Evolutionary conservation across 1,284 basidiomycete species (phyloP), one percentile per base, ranked within the genome.

Genomic region (Leccinum solheimii): DNA sequence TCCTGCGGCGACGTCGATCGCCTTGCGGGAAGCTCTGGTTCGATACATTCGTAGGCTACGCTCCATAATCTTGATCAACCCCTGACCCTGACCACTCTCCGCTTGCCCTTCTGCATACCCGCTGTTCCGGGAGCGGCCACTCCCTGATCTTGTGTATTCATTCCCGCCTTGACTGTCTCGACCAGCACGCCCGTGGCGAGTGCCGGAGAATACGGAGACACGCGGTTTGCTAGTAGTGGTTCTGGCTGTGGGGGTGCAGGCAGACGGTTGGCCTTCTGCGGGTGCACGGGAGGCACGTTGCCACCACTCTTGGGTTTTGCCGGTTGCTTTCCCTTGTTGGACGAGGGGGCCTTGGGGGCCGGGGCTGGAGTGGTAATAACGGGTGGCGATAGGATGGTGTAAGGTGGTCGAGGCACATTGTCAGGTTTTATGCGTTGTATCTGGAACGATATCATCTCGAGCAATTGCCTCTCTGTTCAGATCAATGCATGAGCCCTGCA

Each of bases 61-160:
- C 32, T 51, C 38, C 30, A 27, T 26, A 10, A 30, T 38, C 49
- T 34, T 51, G 27, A 38, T 59, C 61, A 86, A 60, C 83, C 86
- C 67, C 89, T 81, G n/a, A 92, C 87, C 65, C 90, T 78, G n/a
- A 92, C 81, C 9, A 92, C 88, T 73, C 88, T 91, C 76, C 88
- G 79, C 73, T 91, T 92, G 26, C 90, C 90, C 69, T 92, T 92
- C 66, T 85, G 82, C 56, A 73, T 77, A 6, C 80, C 81, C 1
- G 68, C 74, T 9, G 68, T 57, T 16, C 77, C 77, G 30, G 78
- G 72, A 6, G 62, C 67, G 3, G 62, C 68, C n/a, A 74, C 77
- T 6, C 65, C 70, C 48, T 78, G 77, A 59, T 87, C 83, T 62
- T 84, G 81, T 13, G 87, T 83, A 63, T 76, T 88, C 85, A 93